Base-by-base conservation (phyloP, 116 monocot genomes). In the Zostera marina region DNA sequence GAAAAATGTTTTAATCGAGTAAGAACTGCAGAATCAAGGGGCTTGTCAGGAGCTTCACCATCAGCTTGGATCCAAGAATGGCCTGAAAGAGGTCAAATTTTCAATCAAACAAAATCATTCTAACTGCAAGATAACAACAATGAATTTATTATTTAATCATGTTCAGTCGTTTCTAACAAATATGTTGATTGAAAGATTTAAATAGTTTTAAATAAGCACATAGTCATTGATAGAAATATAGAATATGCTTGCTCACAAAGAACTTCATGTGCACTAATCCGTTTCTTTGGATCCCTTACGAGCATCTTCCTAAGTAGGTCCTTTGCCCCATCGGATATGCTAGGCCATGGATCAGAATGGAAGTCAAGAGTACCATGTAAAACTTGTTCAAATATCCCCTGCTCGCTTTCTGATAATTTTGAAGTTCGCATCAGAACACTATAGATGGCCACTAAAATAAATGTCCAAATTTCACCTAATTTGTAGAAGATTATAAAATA, bases 311-410 rank as follows among this genome's bases (percentile, higher is more conserved):
- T 88, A 3, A 84, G 77, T 49, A 94, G 68, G 81, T 94, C 88
- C 71, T 94, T 94, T 4, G 93, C 93, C 65, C 79, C 73, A 7
- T 87, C 77, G 47, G 93, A 94, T 52, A 94, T 94, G 66, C 70
- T 88, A 63, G 93, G 93, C 93, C 94, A 94, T 59, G 94, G 94
- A 13, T 94, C 94, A 47, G 79, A 70, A 45, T 81, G 59, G 58
- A 94, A 94, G 54, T 94, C 94, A 47, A 94, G 88, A 40, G 66
- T 54, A 15, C 88, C 94, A 72, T 77, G 67, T 47, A 94, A 76
- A 60, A 94, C 85, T 76, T 94, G 75, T 56, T 94, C 88, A 69
- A 94, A 94, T 74, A 94, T 94, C 19, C 81, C 93, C 68, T 94
- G 79, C 67, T 94, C 93, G 16, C 66, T 73, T 71, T 94, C 93